Base-by-base conservation (phyloP, 2,329 filamentous ascomycete genomes). In the Hypoxylon sp. region DNA sequence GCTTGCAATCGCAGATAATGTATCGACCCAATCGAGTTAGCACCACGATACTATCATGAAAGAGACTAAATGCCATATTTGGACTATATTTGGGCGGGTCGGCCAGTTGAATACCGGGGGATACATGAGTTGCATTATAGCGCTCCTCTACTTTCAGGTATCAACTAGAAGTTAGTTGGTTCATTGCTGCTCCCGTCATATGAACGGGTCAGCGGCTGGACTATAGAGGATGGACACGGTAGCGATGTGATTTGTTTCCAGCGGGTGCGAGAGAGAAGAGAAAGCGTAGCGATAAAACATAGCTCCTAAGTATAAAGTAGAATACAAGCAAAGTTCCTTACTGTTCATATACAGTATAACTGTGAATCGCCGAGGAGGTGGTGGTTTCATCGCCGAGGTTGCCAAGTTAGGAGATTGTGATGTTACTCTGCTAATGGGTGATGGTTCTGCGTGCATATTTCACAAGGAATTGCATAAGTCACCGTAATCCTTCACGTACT, bases 241-340 rank as follows among this genome's bases (percentile, higher is more conserved):
- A 48, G 41, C 23, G 46, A 49, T 55, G 38, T 25, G 52, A 55
- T 58, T 62, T 66, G 53, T 50, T 66, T 66, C 45, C 25, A 25
- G 34, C 23, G n/a, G 28, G 32, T 34, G 28, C 53, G 38, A 13
- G 34, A 14, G 52, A 14, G 9, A n/a, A 28, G 14, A 19, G 30
- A 28, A 49, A 57, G 36, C 43, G 38, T 21, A 43, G 28, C 30
- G 61, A 62, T 59, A 43, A 55, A 60, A 60, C 38, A 62, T 21
- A 48, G 58, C 43, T 46, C 21, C 55, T 28, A 51, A 64, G 60
- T 67, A 69, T 69, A 69, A 69, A 69, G 60, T 69, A 69, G 67
- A 67, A 69, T 43, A 69, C 46, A 67, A 67, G 49, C 49, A 62
- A 67, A 67, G n/a, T 69, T 59, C 67, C 63, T 63, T 69, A 69